Conservation (phyloP, 2,329 filamentous ascomycete species). For the Cytospora chrysosperma region DNA sequence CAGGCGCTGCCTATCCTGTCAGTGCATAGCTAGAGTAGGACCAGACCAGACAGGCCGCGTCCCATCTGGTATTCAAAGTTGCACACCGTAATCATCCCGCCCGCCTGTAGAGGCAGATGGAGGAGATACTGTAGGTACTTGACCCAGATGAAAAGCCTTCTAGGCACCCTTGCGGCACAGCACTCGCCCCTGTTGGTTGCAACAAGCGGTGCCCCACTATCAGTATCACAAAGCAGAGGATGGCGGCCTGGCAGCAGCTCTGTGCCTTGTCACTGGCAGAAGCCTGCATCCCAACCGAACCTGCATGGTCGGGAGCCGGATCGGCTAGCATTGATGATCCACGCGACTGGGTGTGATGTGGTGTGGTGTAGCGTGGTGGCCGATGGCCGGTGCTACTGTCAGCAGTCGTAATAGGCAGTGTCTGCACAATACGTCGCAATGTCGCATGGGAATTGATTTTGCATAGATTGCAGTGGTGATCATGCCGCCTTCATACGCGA, state of each 20-base stretch:
- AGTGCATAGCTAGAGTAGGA: background rate
- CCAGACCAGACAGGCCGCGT: constrained; percentile 14
- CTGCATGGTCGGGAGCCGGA: constrained; percentile 20
- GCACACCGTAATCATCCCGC: background rate
- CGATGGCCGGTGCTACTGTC: background rate
- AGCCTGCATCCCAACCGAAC: constrained; percentile 8
- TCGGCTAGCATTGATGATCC: background rate
- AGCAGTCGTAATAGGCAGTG: background rate
- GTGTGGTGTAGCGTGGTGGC: background rate
- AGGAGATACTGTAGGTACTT: too few relatives aligned
- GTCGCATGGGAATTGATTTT: constrained; percentile 8
- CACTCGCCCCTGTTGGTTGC: constrained; percentile 14
- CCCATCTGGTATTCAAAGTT: constrained; percentile 9
- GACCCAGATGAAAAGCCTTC: constrained; percentile 5
- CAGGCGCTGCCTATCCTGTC: background rate
- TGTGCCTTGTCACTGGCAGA: background rate
- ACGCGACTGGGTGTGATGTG: background rate
- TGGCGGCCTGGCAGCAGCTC: background rate
- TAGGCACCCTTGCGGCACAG: constrained; percentile 19
- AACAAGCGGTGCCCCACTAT: constrained; percentile 18
- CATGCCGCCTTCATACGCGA: constrained; percentile 1
- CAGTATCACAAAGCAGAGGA: background rate
- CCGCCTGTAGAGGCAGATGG: background rate
- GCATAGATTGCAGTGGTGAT: constrained; percentile 1
- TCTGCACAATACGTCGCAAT: constrained; percentile 3